A percentile compares a stretch with the other conserved stretches of the same genome.
These are phyloP conservation scores for Petunia axillaris DNA, from an alignment of 257 asterid species.

Conservation along the genomic window DNA sequence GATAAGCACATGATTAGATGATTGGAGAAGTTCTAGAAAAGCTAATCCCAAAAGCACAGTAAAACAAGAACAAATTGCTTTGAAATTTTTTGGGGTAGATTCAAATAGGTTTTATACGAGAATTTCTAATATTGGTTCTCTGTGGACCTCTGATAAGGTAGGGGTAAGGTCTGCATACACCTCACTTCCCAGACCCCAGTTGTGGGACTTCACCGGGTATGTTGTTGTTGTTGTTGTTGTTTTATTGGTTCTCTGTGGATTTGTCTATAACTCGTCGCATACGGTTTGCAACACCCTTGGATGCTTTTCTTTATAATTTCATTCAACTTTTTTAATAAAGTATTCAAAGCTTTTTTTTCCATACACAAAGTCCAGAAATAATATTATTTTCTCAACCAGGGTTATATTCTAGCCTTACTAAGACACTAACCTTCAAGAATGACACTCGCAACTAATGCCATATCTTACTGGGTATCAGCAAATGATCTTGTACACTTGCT, in stretches of 20 bases:
- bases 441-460: neutral
- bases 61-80: neutral
- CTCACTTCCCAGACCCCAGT: no score
- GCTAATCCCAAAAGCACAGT: neutral
- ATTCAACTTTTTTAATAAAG: neutral
- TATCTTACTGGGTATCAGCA: neutral
- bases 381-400: neutral
- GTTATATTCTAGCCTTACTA: conserved; percentile 9
- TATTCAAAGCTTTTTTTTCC: neutral
- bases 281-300: neutral
- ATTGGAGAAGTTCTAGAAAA: neutral
- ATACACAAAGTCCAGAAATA: neutral
- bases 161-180: no score
- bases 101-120: neutral
- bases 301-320: neutral
- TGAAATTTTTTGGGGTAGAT: neutral
- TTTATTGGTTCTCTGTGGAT: neutral
- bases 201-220: no score
- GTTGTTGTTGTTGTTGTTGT: no score
- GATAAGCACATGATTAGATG: neutral
- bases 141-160: neutral
- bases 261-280: neutral
- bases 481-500: neutral
- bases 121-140: neutral
- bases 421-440: conserved; percentile 11